phyloP scores from a whole-genome alignment of 2,329 filamentous ascomycete genomes.

The Ramularia endophylla region DNA sequence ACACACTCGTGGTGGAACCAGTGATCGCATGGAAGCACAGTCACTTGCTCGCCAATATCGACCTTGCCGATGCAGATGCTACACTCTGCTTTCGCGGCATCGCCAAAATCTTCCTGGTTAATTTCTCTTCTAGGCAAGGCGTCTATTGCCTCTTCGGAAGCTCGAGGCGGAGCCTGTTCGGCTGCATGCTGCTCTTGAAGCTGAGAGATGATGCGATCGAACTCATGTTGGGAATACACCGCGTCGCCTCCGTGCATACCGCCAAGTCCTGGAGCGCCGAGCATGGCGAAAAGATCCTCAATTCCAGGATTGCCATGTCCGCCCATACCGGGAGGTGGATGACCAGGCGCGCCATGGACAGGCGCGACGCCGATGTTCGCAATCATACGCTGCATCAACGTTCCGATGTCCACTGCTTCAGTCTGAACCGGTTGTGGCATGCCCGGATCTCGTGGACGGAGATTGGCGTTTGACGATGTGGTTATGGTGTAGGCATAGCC shows the following conservation, averaged over 20 bases:
- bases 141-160: slow-evolving; percentile 66
- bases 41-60: slow-evolving; percentile 64
- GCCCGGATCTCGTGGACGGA: slow-evolving; percentile 48
- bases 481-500: slow-evolving; percentile 28
- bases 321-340: slow-evolving; percentile 4
- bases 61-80: slow-evolving; percentile 93
- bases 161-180: slow-evolving; percentile 75
- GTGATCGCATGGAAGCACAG: slow-evolving; percentile 78
- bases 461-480: slow-evolving; percentile 27
- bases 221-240: slow-evolving; percentile 83
- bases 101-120: slow-evolving; percentile 64
- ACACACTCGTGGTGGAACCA: slow-evolving; percentile 90
- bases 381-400: slow-evolving; percentile 29
- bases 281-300: not conserved
- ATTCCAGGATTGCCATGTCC: slow-evolving; percentile 3
- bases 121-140: slow-evolving; percentile 62
- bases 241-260: slow-evolving; percentile 54
- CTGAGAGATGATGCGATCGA: slow-evolving; percentile 81
- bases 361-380: slow-evolving; percentile 25
- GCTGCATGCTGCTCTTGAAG: slow-evolving; percentile 78
- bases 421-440: slow-evolving; percentile 40
- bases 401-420: slow-evolving; percentile 26
- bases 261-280: not conserved
- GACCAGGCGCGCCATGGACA: slow-evolving; percentile 1
- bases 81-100: slow-evolving; percentile 69